A percentile compares a stretch with the other conserved stretches of the same genome.
Conservation (phyloP, 495 filamentous ascomycete genomes). For the Hypoxylon fragiforme region DNA sequence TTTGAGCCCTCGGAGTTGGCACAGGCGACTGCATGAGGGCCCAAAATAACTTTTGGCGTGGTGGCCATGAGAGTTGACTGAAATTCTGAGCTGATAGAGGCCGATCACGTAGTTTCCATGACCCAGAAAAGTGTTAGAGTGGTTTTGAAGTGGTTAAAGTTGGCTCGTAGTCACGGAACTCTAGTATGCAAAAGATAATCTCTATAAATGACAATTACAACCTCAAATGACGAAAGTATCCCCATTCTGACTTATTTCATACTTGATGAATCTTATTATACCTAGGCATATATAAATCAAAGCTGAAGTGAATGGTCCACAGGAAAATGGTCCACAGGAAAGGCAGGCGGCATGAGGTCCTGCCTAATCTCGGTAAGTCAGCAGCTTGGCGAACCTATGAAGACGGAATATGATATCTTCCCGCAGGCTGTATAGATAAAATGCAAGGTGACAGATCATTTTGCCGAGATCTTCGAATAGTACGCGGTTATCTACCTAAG, state of each 20-base stretch:
- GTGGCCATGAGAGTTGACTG: constrained; percentile 1
- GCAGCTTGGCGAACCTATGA: constrained; percentile 7
- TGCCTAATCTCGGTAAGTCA: background rate
- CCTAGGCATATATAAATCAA: too few species aligned
- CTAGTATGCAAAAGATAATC: too few species aligned
- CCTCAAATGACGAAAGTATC: too few species aligned
- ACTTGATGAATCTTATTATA: too few species aligned
- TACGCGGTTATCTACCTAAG: constrained; percentile 8
- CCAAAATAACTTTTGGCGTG: constrained; percentile 11
- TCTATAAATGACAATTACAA: too few species aligned
- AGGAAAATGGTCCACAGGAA: background rate
- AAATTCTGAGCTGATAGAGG: constrained; percentile 1
- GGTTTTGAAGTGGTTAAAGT: background rate
- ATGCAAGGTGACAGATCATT: constrained; percentile 2
- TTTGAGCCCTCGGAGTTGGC: constrained; percentile 30
- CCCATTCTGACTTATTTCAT: too few species aligned
- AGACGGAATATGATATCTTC: constrained; percentile 14
- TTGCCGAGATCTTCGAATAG: background rate
- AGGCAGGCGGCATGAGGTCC: background rate
- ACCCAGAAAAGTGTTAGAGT: background rate
- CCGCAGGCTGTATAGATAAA: constrained; percentile 3
- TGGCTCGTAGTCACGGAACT: background rate
- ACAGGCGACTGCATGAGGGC: constrained; percentile 18
- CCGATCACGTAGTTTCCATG: constrained; percentile 1
- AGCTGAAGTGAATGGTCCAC: too few species aligned